Conservation (phyloP, 768 basidiomycete genomes). For the Leucosporidium yakuticum region DNA sequence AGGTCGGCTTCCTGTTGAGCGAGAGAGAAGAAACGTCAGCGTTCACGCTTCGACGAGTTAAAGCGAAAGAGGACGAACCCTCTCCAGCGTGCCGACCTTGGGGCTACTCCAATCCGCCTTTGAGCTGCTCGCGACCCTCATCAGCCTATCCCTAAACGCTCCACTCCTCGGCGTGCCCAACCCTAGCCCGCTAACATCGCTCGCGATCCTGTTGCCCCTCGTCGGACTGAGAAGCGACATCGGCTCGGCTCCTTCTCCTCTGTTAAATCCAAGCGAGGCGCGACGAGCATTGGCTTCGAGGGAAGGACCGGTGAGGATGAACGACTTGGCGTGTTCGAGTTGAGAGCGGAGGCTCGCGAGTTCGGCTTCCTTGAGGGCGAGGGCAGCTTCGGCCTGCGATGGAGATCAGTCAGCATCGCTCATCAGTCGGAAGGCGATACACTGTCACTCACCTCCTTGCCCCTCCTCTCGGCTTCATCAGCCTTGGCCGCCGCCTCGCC, state of each 20-base stretch:
- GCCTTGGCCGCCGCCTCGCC: slow-evolving; percentile 21
- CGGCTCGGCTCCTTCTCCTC: no score
- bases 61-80: slow-evolving; percentile 5
- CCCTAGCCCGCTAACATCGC: slow-evolving; percentile 13
- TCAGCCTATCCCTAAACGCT: neutral
- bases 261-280: slow-evolving; percentile 3
- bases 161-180: slow-evolving; percentile 15
- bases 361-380: slow-evolving; percentile 17
- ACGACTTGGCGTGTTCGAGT: slow-evolving; percentile 23
- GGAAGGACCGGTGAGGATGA: slow-evolving; percentile 25
- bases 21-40: neutral
- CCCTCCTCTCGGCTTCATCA: slow-evolving; percentile 42
- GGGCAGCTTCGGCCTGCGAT: slow-evolving; percentile 8
- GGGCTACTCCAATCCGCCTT: slow-evolving; percentile 17
- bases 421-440: neutral
- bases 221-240: neutral
- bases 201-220: slow-evolving; percentile 1
- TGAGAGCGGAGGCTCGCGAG: slow-evolving; percentile 14
- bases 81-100: neutral
- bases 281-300: slow-evolving; percentile 20
- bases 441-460: slow-evolving; percentile 9
- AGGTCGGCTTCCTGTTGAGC: slow-evolving; percentile 4
- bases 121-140: neutral
- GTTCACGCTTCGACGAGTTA: neutral
- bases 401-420: neutral